Conservation (phyloP, 1,284 basidiomycete species). For the Coniferiporia sulphurascens region DNA sequence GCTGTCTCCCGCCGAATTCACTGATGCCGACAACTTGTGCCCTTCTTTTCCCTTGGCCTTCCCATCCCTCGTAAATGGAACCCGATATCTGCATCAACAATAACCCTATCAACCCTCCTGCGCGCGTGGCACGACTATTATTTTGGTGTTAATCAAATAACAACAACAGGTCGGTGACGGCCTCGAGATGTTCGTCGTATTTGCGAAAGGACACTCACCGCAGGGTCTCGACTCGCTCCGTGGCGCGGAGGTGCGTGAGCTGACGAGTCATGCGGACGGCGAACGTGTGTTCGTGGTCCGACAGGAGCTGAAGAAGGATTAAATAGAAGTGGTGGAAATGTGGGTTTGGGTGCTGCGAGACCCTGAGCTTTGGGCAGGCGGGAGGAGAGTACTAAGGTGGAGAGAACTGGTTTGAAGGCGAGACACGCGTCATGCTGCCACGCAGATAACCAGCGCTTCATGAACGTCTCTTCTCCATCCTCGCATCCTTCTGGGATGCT, state of each 20-base stretch:
- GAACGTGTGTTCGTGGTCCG: slow-evolving; percentile 72
- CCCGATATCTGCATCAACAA: background rate
- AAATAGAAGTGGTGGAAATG: background rate
- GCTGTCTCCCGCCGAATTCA: background rate
- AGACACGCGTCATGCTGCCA: no score
- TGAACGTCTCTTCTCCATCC: background rate
- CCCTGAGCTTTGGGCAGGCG: no score
- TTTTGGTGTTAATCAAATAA: background rate
- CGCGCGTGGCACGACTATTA: background rate
- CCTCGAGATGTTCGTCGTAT: slow-evolving; percentile 84
- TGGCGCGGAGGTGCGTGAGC: slow-evolving; percentile 60
- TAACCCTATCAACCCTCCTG: slow-evolving; percentile 14
- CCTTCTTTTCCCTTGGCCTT: background rate
- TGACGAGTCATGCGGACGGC: slow-evolving; percentile 50
- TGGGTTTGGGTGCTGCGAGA: background rate
- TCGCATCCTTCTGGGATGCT: background rate
- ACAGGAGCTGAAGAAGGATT: slow-evolving; percentile 72
- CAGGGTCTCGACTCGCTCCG: slow-evolving; percentile 56
- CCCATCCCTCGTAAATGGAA: background rate
- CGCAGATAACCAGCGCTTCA: background rate
- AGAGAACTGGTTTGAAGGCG: no score
- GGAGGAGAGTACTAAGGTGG: no score
- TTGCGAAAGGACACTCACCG: slow-evolving; percentile 61
- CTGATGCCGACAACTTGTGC: background rate
- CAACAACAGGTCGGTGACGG: slow-evolving; percentile 79